Evolutionary conservation across 1,284 basidiomycete genomes (phyloP).

Genomic region (Trametes sp.): DNA sequence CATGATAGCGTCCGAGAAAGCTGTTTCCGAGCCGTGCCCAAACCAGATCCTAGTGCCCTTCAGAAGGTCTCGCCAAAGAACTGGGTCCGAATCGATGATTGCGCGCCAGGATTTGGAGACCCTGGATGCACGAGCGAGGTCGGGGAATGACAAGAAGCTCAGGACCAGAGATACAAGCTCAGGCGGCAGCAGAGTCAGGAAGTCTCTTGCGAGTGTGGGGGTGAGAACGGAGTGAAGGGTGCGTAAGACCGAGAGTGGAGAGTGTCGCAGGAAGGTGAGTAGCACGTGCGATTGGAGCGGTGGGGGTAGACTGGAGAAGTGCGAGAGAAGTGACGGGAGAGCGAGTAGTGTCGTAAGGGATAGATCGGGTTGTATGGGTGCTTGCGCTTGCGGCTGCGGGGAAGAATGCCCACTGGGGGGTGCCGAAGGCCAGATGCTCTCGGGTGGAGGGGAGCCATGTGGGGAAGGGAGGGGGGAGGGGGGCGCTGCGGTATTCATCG

Average conservation of each 20-base stretch:
- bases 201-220: constrained; percentile 87
- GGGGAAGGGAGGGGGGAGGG: constrained; percentile 85
- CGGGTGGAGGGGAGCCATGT: constrained; percentile 79
- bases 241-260: constrained; percentile 83
- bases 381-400: constrained; percentile 64
- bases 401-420: constrained; percentile 78
- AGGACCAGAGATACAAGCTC: constrained; percentile 86
- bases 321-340: constrained; percentile 76
- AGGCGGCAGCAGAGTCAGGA: constrained; percentile 84
- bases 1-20: constrained; percentile 71
- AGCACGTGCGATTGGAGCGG: constrained; percentile 86
- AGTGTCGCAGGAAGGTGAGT: constrained; percentile 83
- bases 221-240: constrained; percentile 84
- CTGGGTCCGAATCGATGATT: constrained; percentile 84
- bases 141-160: constrained; percentile 77
- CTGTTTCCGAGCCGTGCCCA: constrained; percentile 76
- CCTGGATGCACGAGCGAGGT: constrained; percentile 80
- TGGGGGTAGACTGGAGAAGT: constrained; percentile 76
- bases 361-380: constrained; percentile 80
- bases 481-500: constrained; percentile 74
- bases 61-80: constrained; percentile 85
- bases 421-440: constrained; percentile 77
- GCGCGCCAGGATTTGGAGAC: constrained; percentile 85
- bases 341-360: constrained; percentile 81
- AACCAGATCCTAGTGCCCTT: constrained; percentile 85